Base-by-base conservation (phyloP, 371 early-diverging fungal species). In the Mucor indicus region DNA sequence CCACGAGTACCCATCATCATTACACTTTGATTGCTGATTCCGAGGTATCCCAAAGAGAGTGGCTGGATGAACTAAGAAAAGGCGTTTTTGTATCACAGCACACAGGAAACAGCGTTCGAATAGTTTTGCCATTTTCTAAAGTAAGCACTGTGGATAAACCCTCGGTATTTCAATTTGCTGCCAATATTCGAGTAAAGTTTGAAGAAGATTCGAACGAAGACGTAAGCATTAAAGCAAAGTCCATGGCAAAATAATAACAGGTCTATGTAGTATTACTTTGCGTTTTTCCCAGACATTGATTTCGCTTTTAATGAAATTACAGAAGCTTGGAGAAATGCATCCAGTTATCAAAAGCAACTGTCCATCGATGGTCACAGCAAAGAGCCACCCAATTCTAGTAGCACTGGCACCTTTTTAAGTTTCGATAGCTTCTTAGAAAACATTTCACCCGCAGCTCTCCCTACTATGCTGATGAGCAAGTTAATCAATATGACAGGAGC, bases 81-180 rank as follows among this genome's bases (percentile, higher is more conserved):
- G 76, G 80, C 2, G 65, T 80, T 2, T 84, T 85, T 51, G 64
- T 77, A 5, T 78, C 83, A 16, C 78, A 74, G 17, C 80, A 83
- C 52, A 51, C 75, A 35, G 84, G 81, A 0, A 81, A 77, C 39
- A 81, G 79, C 33, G 75, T 90, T 32, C 79, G 77, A 48, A 73
- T 81, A 25, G 75, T 79, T 7, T 47, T 85, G 29, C 83, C 80
- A 0, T 64, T 70, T 25, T 47, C 67, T 7, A 72, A 67, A 12
- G 75, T 88, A 6, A 46, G 69, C 10, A 73, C 75, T 19, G 60
- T 83, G 23, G 77, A 83, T 22, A 61, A 77, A 55, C 71, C 69
- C 12, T 58, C 52, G 25, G 67, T 81, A 1, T 77, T 80, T 53
- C 60, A 71, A 6, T 79, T 80, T 62, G 74, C 79, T 9, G 70